Evolutionary conservation across 169 alveolate genomes (phyloP).

Genomic region (Amoebophrya sp.): DNA sequence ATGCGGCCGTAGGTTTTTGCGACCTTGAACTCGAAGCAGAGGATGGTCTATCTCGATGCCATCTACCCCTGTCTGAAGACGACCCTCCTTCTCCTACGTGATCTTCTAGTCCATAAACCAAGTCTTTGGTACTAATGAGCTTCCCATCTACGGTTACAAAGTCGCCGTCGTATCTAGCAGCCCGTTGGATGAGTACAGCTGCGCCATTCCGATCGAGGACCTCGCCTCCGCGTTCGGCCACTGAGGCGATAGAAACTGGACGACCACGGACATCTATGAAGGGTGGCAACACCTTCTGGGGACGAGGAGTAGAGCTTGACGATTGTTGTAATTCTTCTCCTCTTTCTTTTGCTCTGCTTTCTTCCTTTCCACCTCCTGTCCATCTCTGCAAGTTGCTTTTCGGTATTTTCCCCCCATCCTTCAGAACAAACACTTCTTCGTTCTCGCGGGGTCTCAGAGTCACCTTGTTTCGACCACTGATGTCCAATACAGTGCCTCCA

Average conservation of each 20-base stretch:
- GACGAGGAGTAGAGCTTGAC: background rate
- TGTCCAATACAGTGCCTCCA: background rate
- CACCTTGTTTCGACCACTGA: background rate
- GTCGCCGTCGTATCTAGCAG: background rate
- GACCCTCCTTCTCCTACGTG: background rate
- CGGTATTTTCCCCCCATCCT: slow-evolving; percentile 2
- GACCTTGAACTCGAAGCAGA: background rate
- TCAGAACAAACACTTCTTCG: background rate
- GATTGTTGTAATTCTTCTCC: background rate
- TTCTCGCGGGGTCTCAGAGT: background rate
- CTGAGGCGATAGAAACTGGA: background rate
- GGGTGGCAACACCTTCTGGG: too few species aligned
- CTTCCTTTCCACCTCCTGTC: background rate
- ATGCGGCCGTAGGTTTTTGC: background rate
- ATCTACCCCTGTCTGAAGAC: too few species aligned
- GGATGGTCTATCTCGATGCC: too few species aligned
- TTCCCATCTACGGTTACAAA: background rate
- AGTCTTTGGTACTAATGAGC: too few species aligned
- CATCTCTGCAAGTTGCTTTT: background rate
- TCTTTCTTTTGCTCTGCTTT: too few species aligned
- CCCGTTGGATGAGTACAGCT: background rate
- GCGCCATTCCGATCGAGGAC: background rate
- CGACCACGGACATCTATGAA: background rate
- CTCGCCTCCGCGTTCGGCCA: background rate
- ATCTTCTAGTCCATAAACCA: background rate